Conservation (phyloP, 148 eudicot species). For the Rhododendron simsii region DNA sequence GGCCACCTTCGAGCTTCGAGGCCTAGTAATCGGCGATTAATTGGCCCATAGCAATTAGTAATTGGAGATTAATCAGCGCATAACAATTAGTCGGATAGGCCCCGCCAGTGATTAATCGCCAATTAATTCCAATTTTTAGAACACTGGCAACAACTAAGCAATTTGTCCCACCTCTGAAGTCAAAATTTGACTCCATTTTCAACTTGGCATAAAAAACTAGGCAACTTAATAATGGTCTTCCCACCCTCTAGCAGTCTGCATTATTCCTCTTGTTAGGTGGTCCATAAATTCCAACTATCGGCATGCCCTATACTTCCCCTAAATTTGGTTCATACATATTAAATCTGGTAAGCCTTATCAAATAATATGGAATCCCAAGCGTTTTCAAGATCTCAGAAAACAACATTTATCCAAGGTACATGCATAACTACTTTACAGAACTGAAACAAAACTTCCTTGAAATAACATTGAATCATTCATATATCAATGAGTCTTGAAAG, state of each 20-base stretch:
- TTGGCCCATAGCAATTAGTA: too few species aligned
- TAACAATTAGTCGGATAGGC: too few species aligned
- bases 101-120: too few species aligned
- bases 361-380: background rate
- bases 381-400: background rate
- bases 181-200: background rate
- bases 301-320: background rate
- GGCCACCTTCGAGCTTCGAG: too few species aligned
- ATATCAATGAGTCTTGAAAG: background rate
- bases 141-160: background rate
- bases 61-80: too few species aligned
- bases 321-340: background rate
- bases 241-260: background rate
- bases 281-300: background rate
- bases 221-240: background rate
- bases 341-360: background rate
- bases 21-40: too few species aligned
- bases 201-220: background rate
- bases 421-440: background rate
- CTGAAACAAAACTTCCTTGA: background rate
- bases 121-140: too few species aligned
- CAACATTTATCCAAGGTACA: background rate
- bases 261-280: too few species aligned
- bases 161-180: background rate
- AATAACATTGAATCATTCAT: background rate